phyloP scores from a whole-genome alignment of 1,284 basidiomycete genomes.

The Moesziomyces sp. region DNA sequence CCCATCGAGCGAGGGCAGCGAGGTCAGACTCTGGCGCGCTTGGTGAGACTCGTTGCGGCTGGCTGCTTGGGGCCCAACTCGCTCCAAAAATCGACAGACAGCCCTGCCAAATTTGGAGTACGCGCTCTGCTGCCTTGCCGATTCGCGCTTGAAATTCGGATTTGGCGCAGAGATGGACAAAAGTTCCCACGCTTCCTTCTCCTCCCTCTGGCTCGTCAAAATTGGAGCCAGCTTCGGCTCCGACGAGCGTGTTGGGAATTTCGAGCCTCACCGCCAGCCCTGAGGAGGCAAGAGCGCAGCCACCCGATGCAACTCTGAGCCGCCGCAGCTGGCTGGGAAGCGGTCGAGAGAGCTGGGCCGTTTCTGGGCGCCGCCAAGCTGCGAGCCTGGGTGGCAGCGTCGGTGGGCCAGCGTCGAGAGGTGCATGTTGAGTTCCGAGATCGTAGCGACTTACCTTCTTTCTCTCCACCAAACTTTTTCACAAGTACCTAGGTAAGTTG shows the following conservation, averaged over 20 bases:
- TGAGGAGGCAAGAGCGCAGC: too few relatives aligned
- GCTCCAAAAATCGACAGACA: too few relatives aligned
- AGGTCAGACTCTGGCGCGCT: too few relatives aligned
- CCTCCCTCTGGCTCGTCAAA: background rate
- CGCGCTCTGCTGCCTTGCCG: background rate
- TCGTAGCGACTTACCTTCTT: constrained; percentile 1
- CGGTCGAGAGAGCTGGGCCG: too few relatives aligned
- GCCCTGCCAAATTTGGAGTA: constrained; percentile 4
- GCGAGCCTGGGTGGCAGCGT: too few relatives aligned
- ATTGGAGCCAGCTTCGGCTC: constrained; percentile 4
- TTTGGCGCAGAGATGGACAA: background rate
- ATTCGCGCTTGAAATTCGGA: background rate
- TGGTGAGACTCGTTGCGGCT: too few relatives aligned
- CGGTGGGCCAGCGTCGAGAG: background rate
- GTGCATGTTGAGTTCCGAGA: constrained; percentile 13
- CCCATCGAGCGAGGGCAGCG: too few relatives aligned
- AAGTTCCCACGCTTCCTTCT: constrained; percentile 19
- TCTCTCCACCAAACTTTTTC: constrained; percentile 32
- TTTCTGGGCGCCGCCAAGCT: background rate
- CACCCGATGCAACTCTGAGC: too few relatives aligned
- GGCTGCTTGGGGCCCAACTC: too few relatives aligned
- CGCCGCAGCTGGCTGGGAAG: too few relatives aligned
- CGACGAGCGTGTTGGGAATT: constrained; percentile 1
- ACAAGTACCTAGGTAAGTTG: constrained; percentile 52
- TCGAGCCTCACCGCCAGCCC: too few relatives aligned